Evolutionary conservation across 1,284 basidiomycete species (phyloP).

Genomic region (Mycena citricolor): DNA sequence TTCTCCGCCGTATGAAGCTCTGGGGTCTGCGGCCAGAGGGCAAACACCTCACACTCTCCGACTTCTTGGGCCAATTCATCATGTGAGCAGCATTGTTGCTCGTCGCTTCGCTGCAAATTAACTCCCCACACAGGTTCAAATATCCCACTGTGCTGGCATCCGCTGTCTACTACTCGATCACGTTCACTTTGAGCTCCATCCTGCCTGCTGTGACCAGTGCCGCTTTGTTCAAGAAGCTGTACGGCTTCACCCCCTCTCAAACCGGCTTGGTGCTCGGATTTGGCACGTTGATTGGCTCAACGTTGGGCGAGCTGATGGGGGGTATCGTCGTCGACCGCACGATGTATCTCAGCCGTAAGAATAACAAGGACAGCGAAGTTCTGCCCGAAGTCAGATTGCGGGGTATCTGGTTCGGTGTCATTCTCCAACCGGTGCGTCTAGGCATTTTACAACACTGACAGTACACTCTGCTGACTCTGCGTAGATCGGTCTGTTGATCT

Average conservation of each 20-base stretch:
- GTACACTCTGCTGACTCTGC: neutral
- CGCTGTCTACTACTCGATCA: constrained; percentile 1
- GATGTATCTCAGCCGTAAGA: constrained; percentile 5
- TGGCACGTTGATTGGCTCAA: constrained; percentile 5
- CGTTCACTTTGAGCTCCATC: constrained; percentile 4
- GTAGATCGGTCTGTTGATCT: neutral
- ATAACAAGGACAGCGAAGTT: neutral
- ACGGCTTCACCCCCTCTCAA: constrained; percentile 2
- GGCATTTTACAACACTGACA: neutral
- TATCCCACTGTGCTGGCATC: constrained; percentile 1
- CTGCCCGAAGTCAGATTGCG: constrained; percentile 2
- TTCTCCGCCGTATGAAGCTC: constrained; percentile 1
- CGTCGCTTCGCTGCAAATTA: neutral
- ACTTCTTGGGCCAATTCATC: neutral
- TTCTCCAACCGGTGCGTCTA: constrained; percentile 1
- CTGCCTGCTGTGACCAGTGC: constrained; percentile 2
- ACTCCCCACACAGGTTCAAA: constrained; percentile 5
- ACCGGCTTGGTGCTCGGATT: constrained; percentile 1
- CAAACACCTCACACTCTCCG: neutral
- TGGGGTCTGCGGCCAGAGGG: constrained; percentile 1
- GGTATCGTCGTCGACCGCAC: constrained; percentile 1
- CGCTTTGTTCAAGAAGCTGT: constrained; percentile 2
- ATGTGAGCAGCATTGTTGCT: neutral
- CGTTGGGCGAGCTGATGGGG: constrained; percentile 3
- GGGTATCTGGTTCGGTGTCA: neutral